Evolutionary conservation across 73 alveolate genomes (phyloP), one percentile per base, ranked within the genome.

Genomic region (Paramecium sexaurelia): DNA sequence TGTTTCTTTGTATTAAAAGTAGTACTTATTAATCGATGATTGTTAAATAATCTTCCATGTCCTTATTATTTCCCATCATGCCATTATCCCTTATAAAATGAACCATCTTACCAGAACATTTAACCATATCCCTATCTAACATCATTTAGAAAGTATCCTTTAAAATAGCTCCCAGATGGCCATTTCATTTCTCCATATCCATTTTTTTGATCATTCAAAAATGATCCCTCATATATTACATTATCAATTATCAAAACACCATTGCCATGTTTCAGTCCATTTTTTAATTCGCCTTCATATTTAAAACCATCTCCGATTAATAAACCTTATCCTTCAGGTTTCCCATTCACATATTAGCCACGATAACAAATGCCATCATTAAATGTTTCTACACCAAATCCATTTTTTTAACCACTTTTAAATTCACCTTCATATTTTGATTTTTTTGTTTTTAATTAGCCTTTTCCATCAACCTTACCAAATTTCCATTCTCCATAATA

Each of bases 381-480:
- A 17, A 73, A 73, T 36, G 33, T 36, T 73, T 73, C 87, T 11
- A 22, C 35, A 1, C 87, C 87, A 36, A 27, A 73, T 73, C 87
- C 87, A 36, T 73, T 15, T 17, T 73, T 73, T 22, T 36, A 36
- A 20, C 87, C 87, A 73, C 57, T 73, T 11, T 33, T 39, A 37
- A 73, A 73, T 10, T 73, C 56, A 10, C 87, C 87, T 22, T 36
- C 87, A 73, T 73, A 73, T 36, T 33, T 73, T n/a, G 87, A 73
- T 35, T 39, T 39, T 36, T 27, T 27, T 0, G 57, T 73, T 45
- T 61, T 61, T 17, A 73, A 39, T 19, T 15, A 8, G 7, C 87
- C 87, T 33, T 73, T 27, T 17, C 87, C 87, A n/a, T 73, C 87
- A 5, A 39, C 37, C 17, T 33, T 8, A 33, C 87, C 87, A 22